Evolutionary conservation across 495 filamentous ascomycete genomes (phyloP), one percentile per base, ranked within the genome.

Genomic region (Rusavskia elegans): DNA sequence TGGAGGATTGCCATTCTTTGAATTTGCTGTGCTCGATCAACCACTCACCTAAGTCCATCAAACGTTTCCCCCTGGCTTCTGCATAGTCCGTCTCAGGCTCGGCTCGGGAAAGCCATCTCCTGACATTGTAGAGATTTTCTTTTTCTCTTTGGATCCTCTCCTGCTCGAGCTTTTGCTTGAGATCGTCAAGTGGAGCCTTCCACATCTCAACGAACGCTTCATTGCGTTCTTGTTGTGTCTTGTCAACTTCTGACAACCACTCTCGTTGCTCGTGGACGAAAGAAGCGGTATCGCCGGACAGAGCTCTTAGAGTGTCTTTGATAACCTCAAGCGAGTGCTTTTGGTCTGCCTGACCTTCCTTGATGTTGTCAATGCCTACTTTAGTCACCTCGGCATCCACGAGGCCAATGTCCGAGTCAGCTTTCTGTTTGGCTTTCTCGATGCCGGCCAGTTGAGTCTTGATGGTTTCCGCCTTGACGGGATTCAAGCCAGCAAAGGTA

Each of bases 301-400:
- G 36, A 25, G 55, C 50, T 17, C 20, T 17, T 3, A 55, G 51
- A 32, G 45, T 46, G 16, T 52, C 32, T 40, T 56, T 52, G 10
- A 53, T 42, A 5, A 25, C 30, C 23, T 48, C 14, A n/a, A 53
- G 44, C n/a, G 52, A 50, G 3, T 48, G 50, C 20, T 21, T 35
- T 23, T 56, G 54, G 11, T 17, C 44, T 10, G 48, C 46, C 30
- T 55, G 54, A 5, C 52, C 38, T 30, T 25, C 52, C 20, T 51
- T 37, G 48, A 58, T 30, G 25, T 55, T 52, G n/a, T 58, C 55
- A 25, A 58, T 55, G 1, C 53, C 55, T 29, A 30, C 27, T 27
- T 58, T 58, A 2, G 55, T 55, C 9, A 55, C 48, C n/a, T 58
- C 52, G 16, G 46, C 46, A 36, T 55, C 42, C 30, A 58, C 55